These are phyloP conservation scores for Smittium culicis DNA, from an alignment of 371 early-diverging fungal species.

Conservation along the genomic window DNA sequence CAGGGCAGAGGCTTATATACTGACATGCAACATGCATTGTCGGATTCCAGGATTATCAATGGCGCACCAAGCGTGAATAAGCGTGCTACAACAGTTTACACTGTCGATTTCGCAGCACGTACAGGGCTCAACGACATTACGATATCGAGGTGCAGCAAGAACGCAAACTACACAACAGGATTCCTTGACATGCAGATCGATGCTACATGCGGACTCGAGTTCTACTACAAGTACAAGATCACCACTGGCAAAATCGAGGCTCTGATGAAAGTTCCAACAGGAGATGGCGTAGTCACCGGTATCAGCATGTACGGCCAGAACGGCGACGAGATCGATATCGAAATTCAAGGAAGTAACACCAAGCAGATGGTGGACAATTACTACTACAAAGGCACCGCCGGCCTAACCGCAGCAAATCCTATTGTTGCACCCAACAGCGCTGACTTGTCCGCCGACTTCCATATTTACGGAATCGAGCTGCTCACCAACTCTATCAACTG, in stretches of 20 bases:
- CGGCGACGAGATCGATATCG: not conserved
- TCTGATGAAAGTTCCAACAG: not conserved
- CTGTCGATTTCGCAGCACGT: not conserved
- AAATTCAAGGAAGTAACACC: not conserved
- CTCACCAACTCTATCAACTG: not conserved
- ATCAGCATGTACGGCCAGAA: not conserved
- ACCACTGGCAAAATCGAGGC: not conserved
- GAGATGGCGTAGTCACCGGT: not conserved
- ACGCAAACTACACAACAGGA: not conserved
- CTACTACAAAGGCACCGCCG: not conserved
- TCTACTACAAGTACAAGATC: not conserved
- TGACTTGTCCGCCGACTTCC: not conserved
- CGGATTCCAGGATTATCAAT: too few relatives aligned
- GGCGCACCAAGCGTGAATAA: too few relatives aligned
- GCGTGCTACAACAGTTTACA: not conserved
- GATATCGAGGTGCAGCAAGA: not conserved
- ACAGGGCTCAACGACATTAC: not conserved
- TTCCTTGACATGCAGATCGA: not conserved
- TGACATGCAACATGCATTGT: too few relatives aligned
- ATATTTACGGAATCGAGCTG: not conserved
- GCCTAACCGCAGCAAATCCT: not conserved
- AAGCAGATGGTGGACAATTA: not conserved
- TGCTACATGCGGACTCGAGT: not conserved
- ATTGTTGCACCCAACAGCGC: not conserved
- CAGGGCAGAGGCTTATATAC: too few relatives aligned